These are phyloP conservation scores for Penicillium sumatraense DNA, from an alignment of 2,329 filamentous ascomycete genomes.

Conservation along the genomic window DNA sequence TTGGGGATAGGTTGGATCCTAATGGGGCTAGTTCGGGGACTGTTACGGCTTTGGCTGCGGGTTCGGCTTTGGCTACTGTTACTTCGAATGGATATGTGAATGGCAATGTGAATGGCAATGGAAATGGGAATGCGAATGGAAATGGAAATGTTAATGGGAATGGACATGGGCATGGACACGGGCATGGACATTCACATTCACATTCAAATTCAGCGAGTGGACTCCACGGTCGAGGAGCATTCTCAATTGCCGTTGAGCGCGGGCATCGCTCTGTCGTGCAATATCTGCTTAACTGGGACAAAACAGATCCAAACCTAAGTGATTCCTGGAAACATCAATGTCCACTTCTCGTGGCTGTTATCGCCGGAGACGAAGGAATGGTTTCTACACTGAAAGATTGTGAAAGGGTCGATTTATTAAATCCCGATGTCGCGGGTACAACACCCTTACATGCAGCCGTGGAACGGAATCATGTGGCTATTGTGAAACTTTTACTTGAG, in stretches of 20 bases:
- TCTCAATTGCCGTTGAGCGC: slow-evolving; percentile 23
- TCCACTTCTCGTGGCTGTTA: slow-evolving; percentile 22
- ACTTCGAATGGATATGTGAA: not conserved
- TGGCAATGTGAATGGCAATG: slow-evolving; percentile 4
- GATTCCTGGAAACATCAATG: slow-evolving; percentile 25
- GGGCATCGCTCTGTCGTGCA: slow-evolving; percentile 18
- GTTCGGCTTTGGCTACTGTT: not conserved
- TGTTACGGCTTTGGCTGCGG: not conserved
- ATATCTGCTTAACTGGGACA: slow-evolving; percentile 20
- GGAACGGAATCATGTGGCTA: slow-evolving; percentile 6
- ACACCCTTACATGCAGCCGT: slow-evolving; percentile 24
- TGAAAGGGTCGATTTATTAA: slow-evolving; percentile 21
- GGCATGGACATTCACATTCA: not conserved
- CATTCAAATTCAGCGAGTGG: not conserved
- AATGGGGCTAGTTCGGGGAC: slow-evolving; percentile 15
- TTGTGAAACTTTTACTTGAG: slow-evolving; percentile 15
- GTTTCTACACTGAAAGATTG: slow-evolving; percentile 17
- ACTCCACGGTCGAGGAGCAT: slow-evolving; percentile 20
- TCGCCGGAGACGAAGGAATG: slow-evolving; percentile 13
- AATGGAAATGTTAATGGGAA: not conserved
- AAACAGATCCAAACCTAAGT: slow-evolving; percentile 24
- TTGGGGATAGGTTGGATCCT: slow-evolving; percentile 22
- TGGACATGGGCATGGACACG: not conserved
- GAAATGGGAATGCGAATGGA: not conserved
- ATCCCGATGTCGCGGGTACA: slow-evolving; percentile 22